Base-by-base conservation (phyloP, 805 yeast species). In the Maudiozyma barnettii region DNA sequence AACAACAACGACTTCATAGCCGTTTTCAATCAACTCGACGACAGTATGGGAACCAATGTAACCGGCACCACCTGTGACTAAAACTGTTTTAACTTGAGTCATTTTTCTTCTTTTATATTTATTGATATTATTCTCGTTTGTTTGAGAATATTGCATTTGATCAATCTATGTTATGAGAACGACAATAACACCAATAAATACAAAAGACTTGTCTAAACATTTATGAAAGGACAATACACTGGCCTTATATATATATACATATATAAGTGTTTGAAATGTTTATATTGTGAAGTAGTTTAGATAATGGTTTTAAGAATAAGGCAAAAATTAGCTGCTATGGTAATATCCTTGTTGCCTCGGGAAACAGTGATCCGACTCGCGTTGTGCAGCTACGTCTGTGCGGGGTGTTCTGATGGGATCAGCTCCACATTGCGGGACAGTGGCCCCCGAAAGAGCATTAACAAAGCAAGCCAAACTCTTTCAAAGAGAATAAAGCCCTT, bases 31-130 rank as follows among this genome's bases (percentile, higher is more conserved):
- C 45, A 82, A 71, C 55, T 78, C 84, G 43, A 79, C 77, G 16
- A 76, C 85, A 1, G 91, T 82, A 61, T 85, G 93, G 9, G 91
- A 82, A 22, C 93, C 95, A 58, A 86, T 84, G 66, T 85, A 85
- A 19, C 95, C 93, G 23, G 91, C 86, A 43, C 95, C 95, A 41
- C 95, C 95, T 20, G 93, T 84, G 26, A 85, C 90, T 46, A 84
- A 69, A 41, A 82, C 78, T 60, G 70, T 70, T 45, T 61, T 64
- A 20, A 30, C 26, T 39, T 21, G 20, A 18, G 40, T n/a, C 40
- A 37, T 37, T 37, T 20, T 37, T 37, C n/a, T 37, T 13, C 36
- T 33, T 33, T 33, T 33, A 14, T n/a, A 33, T 14, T 33, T 4
- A n/a, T 33, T 33, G 36, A 14, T 33, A 33, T 33, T n/a, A 33